Evolutionary conservation across 352 stramenopile species (phyloP).

Genomic region (Pythium phragmiticola): DNA sequence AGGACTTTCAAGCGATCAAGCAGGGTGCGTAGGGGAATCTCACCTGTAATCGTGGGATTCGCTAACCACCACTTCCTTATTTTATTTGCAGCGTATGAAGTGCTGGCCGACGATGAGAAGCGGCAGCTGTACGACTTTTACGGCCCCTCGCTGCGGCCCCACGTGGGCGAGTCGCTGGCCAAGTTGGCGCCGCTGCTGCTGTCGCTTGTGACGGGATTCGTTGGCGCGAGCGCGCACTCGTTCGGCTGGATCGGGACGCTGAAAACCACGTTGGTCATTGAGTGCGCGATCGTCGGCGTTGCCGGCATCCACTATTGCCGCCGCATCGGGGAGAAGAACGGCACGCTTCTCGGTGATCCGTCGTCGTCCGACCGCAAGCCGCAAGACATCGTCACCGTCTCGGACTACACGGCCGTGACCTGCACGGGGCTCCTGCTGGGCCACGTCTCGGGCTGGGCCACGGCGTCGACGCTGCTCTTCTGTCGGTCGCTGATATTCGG

Average conservation of each 20-base stretch:
- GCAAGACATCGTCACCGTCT: slow-evolving; percentile 60
- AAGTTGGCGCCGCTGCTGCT: slow-evolving; percentile 67
- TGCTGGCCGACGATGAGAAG: slow-evolving; percentile 75
- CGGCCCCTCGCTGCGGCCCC: slow-evolving; percentile 53
- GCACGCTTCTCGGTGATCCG: slow-evolving; percentile 17
- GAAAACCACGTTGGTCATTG: slow-evolving; percentile 29
- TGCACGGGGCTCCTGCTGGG: slow-evolving; percentile 56
- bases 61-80: neutral
- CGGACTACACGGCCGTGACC: slow-evolving; percentile 69
- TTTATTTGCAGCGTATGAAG: slow-evolving; percentile 51
- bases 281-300: slow-evolving; percentile 53
- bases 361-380: slow-evolving; percentile 20
- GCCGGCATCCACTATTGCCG: slow-evolving; percentile 66
- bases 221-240: slow-evolving; percentile 40
- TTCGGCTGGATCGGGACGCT: slow-evolving; percentile 36
- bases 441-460: slow-evolving; percentile 62
- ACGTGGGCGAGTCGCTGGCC: slow-evolving; percentile 60
- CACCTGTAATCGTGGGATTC: neutral
- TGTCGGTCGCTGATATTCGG: slow-evolving; percentile 54
- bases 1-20: slow-evolving; percentile 88
- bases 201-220: slow-evolving; percentile 54
- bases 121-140: slow-evolving; percentile 76
- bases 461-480: slow-evolving; percentile 49
- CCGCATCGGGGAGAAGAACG: slow-evolving; percentile 11
- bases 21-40: slow-evolving; percentile 30